A percentile compares a stretch with the other conserved stretches of the same genome.
Conservation (phyloP, 352 stramenopile genomes). For the Heterotrichella gracilis region DNA sequence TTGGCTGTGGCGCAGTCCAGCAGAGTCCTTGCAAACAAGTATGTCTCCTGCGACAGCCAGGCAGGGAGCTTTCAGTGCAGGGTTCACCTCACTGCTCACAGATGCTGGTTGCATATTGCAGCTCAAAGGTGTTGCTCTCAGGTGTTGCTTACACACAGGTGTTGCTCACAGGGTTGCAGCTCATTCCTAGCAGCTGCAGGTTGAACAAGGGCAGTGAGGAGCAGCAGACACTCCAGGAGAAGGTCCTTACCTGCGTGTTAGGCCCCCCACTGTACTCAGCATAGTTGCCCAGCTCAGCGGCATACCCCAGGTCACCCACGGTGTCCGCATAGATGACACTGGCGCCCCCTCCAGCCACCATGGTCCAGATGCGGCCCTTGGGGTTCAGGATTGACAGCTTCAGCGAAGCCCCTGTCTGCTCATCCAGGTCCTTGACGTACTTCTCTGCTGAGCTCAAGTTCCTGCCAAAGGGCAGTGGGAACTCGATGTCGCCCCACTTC, state of each 20-base stretch:
- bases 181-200: no score
- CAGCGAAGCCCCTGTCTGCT: slow-evolving; percentile 62
- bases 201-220: no score
- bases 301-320: slow-evolving; percentile 63
- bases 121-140: no score
- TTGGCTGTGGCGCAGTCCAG: no score
- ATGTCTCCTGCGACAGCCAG: no score
- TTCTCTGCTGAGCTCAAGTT: slow-evolving; percentile 70
- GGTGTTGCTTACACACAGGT: no score
- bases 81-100: no score
- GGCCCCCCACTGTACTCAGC: slow-evolving; percentile 80
- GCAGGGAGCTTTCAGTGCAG: no score
- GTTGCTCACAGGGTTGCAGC: no score
- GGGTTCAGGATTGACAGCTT: slow-evolving; percentile 86
- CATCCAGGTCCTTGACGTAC: slow-evolving; percentile 65
- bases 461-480: slow-evolving; percentile 64
- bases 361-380: slow-evolving; percentile 65
- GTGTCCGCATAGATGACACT: slow-evolving; percentile 83
- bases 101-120: no score
- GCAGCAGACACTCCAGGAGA: no score
- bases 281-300: slow-evolving; percentile 72
- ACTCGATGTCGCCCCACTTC: slow-evolving; percentile 63
- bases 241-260: slow-evolving; percentile 58
- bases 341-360: slow-evolving; percentile 68
- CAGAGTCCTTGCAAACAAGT: slow-evolving; percentile 78